Evolutionary conservation across 1,284 basidiomycete species (phyloP).

Genomic region (Laetiporus sulphureus): DNA sequence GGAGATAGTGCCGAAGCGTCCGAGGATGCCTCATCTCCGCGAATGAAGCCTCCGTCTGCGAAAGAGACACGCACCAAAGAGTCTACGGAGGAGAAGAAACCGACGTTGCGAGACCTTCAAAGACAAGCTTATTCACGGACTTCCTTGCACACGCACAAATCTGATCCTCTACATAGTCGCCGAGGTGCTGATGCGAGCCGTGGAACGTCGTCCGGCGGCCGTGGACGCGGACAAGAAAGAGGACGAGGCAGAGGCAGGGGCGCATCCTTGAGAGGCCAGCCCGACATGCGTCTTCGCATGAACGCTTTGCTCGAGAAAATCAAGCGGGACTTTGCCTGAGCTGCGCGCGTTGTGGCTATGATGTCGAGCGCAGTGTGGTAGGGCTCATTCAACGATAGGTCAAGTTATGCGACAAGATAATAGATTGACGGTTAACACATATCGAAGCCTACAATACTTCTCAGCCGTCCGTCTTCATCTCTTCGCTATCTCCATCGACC

Average conservation of each 20-base stretch:
- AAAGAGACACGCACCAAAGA: constrained; percentile 2
- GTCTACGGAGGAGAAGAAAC: constrained; percentile 7
- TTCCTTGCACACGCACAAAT: constrained; percentile 50
- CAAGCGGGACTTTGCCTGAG: constrained; percentile 47
- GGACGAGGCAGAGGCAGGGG: constrained; percentile 13
- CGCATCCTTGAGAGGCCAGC: constrained; percentile 40
- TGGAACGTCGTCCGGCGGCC: constrained; percentile 6
- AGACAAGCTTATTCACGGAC: constrained; percentile 54
- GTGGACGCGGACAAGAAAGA: constrained; percentile 11
- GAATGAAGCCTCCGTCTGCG: constrained; percentile 1
- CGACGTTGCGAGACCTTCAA: constrained; percentile 46
- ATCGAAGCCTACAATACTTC: no score
- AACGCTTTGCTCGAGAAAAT: constrained; percentile 72
- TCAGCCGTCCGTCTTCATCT: constrained; percentile 2
- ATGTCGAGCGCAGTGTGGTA: background rate
- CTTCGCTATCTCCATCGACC: constrained; percentile 20
- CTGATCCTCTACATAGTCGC: constrained; percentile 34
- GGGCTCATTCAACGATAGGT: no score
- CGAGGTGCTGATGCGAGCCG: constrained; percentile 5
- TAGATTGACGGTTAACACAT: no score
- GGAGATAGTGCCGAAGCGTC: constrained; percentile 8
- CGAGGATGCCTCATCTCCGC: constrained; percentile 8
- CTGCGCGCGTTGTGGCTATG: background rate
- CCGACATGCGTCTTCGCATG: constrained; percentile 77
- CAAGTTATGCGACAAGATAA: no score